Evolutionary conservation across 2,329 filamentous ascomycete genomes (phyloP).

Genomic region (Neurospora crassa): DNA sequence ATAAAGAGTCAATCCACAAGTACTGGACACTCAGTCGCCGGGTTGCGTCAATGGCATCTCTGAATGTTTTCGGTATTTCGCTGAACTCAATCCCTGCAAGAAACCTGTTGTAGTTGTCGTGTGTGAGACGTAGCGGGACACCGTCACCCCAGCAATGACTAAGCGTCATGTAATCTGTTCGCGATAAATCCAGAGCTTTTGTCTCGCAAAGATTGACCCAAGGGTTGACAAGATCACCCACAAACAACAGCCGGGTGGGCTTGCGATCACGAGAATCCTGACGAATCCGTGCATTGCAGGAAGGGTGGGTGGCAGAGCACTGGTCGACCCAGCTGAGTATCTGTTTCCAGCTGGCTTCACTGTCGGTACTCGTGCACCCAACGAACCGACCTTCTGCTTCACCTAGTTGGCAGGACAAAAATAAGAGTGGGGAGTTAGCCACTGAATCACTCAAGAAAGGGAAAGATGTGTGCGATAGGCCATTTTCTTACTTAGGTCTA

Average conservation of each 20-base stretch:
- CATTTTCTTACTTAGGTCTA: not conserved
- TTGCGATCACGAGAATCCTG: not conserved
- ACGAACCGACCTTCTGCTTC: not conserved
- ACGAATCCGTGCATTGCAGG: not conserved
- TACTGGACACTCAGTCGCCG: constrained; percentile 4
- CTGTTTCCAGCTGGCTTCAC: not conserved
- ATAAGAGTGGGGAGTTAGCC: not conserved
- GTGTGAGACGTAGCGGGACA: not conserved
- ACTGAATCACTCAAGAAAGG: not conserved
- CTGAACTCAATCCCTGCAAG: not conserved
- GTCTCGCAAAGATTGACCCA: not conserved
- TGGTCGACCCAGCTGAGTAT: not conserved
- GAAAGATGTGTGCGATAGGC: not conserved
- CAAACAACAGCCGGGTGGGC: not conserved
- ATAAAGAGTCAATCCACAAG: constrained; percentile 13
- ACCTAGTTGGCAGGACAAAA: not conserved
- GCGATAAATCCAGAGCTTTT: not conserved
- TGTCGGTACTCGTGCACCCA: not conserved
- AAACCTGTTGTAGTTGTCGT: not conserved
- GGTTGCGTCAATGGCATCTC: constrained; percentile 5
- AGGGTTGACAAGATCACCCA: not conserved
- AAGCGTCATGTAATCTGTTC: constrained; percentile 1
- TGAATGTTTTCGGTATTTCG: constrained; percentile 3
- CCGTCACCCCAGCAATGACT: constrained; percentile 8
- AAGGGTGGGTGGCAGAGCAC: not conserved